phyloP scores from a whole-genome alignment of 768 basidiomycete genomes.

The Lactarius tabidus region DNA sequence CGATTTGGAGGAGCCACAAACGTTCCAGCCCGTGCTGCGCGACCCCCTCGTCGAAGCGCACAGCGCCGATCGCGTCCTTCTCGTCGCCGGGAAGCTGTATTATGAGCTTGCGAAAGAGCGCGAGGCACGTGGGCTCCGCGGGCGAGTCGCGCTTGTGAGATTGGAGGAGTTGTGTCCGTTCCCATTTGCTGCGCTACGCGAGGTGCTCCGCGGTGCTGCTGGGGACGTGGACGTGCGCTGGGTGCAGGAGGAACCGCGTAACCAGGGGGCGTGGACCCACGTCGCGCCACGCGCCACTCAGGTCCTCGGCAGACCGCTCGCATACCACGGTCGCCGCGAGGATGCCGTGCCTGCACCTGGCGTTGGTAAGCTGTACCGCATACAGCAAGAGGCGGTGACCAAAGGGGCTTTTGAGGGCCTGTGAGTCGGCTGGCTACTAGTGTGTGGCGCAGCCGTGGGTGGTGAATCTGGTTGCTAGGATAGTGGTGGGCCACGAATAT shows the following conservation, averaged over 20 bases:
- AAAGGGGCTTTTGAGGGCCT: constrained; percentile 52
- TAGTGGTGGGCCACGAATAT: neutral
- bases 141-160: constrained; percentile 64
- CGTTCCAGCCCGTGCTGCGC: constrained; percentile 64
- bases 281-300: constrained; percentile 43
- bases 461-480: neutral
- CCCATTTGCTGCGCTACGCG: constrained; percentile 58
- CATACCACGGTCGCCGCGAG: constrained; percentile 64
- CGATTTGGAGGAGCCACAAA: constrained; percentile 55
- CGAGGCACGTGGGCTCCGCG: constrained; percentile 42
- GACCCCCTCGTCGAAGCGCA: constrained; percentile 42
- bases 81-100: constrained; percentile 82
- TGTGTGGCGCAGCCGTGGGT: neutral
- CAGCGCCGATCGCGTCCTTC: constrained; percentile 58
- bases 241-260: constrained; percentile 86
- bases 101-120: constrained; percentile 81
- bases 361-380: constrained; percentile 60
- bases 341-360: constrained; percentile 77
- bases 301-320: constrained; percentile 30
- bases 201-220: constrained; percentile 39
- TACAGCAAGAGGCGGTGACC: constrained; percentile 60
- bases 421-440: neutral
- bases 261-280: constrained; percentile 79
- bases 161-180: constrained; percentile 87
- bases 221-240: constrained; percentile 60